Evolutionary conservation across 306 rosid species (phyloP).

Genomic region (Macrotyloma uniflorum): DNA sequence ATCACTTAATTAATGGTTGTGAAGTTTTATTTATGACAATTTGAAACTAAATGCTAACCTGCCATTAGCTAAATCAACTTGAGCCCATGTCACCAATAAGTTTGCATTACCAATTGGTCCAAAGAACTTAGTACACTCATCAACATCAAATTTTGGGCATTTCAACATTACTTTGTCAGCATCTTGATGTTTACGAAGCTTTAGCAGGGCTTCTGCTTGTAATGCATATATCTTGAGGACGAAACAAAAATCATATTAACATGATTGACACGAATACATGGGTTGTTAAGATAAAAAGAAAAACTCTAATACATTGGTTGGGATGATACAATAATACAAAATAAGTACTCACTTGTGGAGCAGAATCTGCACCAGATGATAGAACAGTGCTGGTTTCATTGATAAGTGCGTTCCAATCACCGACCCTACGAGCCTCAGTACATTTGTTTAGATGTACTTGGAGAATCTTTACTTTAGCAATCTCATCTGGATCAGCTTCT

Average conservation of each 20-base stretch:
- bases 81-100: too few species aligned
- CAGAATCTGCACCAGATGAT: constrained; percentile 76
- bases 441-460: constrained; percentile 68
- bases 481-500: too few species aligned
- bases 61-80: too few species aligned
- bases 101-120: too few species aligned
- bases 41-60: too few species aligned
- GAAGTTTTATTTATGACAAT: too few species aligned
- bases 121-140: too few species aligned
- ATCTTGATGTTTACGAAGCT: constrained; percentile 77
- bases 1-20: too few species aligned
- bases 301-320: too few species aligned
- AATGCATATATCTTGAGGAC: constrained; percentile 62
- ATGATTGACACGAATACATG: not conserved
- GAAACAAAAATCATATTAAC: not conserved
- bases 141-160: too few species aligned
- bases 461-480: too few species aligned
- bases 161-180: constrained; percentile 43
- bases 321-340: too few species aligned
- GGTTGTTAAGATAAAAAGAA: not conserved
- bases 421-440: constrained; percentile 69
- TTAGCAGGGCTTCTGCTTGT: constrained; percentile 84
- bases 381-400: constrained; percentile 51
- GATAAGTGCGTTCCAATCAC: constrained; percentile 83
- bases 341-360: constrained; percentile 59